Evolutionary conservation across 2,329 filamentous ascomycete species (phyloP).

Genomic region (Sodiomyces alkalinus): DNA sequence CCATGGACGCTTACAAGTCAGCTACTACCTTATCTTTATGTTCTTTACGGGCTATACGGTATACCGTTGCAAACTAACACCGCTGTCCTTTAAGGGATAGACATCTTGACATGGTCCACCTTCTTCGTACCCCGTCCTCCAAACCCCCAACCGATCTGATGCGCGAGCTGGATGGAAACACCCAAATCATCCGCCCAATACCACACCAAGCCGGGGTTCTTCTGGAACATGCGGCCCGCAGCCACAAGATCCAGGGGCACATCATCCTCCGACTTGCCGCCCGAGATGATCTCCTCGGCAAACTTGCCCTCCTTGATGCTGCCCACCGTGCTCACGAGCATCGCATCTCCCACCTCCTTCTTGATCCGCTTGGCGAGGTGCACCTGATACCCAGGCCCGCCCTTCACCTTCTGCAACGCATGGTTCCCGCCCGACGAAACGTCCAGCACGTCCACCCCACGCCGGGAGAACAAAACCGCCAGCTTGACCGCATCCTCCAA

Average conservation of each 20-base stretch:
- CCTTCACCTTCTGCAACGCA: slow-evolving; percentile 37
- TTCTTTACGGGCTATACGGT: no score
- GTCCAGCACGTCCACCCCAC: slow-evolving; percentile 62
- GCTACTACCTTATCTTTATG: no score
- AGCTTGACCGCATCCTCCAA: slow-evolving; percentile 47
- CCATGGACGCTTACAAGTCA: no score
- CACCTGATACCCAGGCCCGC: slow-evolving; percentile 53
- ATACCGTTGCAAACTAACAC: neutral
- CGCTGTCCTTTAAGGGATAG: slow-evolving; percentile 1
- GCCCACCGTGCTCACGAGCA: slow-evolving; percentile 31
- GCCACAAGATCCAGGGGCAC: slow-evolving; percentile 31
- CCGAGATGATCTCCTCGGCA: slow-evolving; percentile 31
- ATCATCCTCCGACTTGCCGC: slow-evolving; percentile 16
- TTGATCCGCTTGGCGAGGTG: slow-evolving; percentile 57
- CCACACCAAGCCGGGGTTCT: slow-evolving; percentile 42
- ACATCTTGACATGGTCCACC: slow-evolving; percentile 1
- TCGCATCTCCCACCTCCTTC: slow-evolving; percentile 48
- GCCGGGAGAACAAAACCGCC: slow-evolving; percentile 45
- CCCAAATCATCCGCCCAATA: slow-evolving; percentile 38
- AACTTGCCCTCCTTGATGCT: slow-evolving; percentile 27
- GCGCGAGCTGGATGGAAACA: slow-evolving; percentile 27
- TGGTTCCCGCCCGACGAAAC: slow-evolving; percentile 55
- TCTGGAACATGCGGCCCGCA: slow-evolving; percentile 39
- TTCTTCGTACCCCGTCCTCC: slow-evolving; percentile 17
- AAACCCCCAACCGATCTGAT: slow-evolving; percentile 42